Base-by-base conservation (phyloP, 2,329 filamentous ascomycete genomes). In the Didymella glomerata region DNA sequence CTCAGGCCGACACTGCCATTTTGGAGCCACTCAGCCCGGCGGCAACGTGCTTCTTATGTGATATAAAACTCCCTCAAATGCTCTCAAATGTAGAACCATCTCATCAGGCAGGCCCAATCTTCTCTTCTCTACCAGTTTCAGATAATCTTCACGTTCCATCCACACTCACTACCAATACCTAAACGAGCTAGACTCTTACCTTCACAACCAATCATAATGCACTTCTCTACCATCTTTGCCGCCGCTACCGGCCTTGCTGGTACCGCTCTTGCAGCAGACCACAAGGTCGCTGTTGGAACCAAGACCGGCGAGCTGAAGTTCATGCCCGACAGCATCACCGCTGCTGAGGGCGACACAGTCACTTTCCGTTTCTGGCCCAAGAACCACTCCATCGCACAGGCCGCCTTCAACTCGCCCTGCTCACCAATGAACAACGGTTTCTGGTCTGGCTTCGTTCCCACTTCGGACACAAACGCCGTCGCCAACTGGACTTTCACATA, bases 361-460 rank as follows among this genome's bases (percentile, higher is more conserved):
- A 72, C 64, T 20, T 79, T 78, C 72, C 62, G 67, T 48, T 79
- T 78, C 70, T 77, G 72, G 70, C 73, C 76, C 49, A 73, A 73
- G 66, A 75, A 75, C 66, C 77, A 79, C 68, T 76, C 73, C 40
- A 72, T 78, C 54, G 76, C 73, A 22, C 74, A 77, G 59, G 68
- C 69, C 27, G 62, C 73, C 42, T 78, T 78, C 55, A 71, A 56
- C 48, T 57, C 60, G 8, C 75, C 76, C 40, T 79, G 77, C 64
- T 49, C 69, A 52, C 77, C 77, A 11, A 50, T 69, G 61, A 52
- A 62, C 47, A 63, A 63, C n/a, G 73, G 71, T 40, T 77, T 79
- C 69, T 78, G 72, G 73, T 76, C 73, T 3, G 76, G 76, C 41
- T 78, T 70, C 58, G 69, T 78, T 10, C 71, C 72, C 20, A 70